These are phyloP conservation scores for Oemleria cerasiformis DNA, from an alignment of 306 rosid genomes.

Conservation along the genomic window DNA sequence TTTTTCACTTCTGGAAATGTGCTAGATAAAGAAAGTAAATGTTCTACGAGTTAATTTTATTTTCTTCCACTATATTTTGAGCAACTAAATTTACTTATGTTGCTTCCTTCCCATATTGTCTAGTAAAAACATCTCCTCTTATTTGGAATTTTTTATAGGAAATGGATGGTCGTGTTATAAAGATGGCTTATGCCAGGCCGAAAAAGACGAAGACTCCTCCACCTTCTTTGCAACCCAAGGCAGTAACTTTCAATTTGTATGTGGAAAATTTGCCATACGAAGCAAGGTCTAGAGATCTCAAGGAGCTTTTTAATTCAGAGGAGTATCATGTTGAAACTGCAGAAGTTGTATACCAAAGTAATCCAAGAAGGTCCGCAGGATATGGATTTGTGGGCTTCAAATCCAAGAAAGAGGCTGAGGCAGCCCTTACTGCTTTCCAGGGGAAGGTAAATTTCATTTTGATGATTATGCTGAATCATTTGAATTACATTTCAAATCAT, in stretches of 20 bases:
- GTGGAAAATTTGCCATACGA: slow-evolving; percentile 76
- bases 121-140: slow-evolving; percentile 2
- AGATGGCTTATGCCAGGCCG: slow-evolving; percentile 55
- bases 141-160: slow-evolving; percentile 45
- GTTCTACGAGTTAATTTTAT: neutral
- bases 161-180: slow-evolving; percentile 65
- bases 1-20: neutral
- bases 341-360: slow-evolving; percentile 54
- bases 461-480: slow-evolving; percentile 10
- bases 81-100: neutral
- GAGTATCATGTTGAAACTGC: slow-evolving; percentile 57
- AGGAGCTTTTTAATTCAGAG: slow-evolving; percentile 63
- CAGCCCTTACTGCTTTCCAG: slow-evolving; percentile 62
- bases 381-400: slow-evolving; percentile 91
- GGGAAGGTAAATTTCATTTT: slow-evolving; percentile 62
- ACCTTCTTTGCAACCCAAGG: slow-evolving; percentile 40
- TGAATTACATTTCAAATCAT: slow-evolving; percentile 10
- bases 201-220: slow-evolving; percentile 52
- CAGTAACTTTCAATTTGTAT: slow-evolving; percentile 70
- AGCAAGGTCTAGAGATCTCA: slow-evolving; percentile 71
- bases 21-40: too few species aligned
- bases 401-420: slow-evolving; percentile 73
- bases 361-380: slow-evolving; percentile 74
- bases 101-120: neutral
- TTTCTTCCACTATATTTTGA: neutral